Conservation (phyloP, 2,329 filamentous ascomycete genomes). For the Monosporascus cannonballus region DNA sequence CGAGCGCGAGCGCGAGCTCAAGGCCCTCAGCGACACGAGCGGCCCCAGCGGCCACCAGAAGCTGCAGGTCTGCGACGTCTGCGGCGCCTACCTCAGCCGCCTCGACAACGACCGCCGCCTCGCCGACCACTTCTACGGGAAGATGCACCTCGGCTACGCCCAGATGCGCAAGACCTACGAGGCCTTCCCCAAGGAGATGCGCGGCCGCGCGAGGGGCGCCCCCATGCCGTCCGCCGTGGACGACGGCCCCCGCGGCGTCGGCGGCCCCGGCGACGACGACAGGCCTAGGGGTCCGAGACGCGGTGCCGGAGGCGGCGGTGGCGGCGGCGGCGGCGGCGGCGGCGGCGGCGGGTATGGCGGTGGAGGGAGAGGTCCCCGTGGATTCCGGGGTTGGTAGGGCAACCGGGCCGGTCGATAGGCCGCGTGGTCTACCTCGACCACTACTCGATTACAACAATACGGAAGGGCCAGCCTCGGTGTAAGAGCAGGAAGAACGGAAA, state of each 20-base stretch:
- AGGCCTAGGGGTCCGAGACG: conserved; percentile 46
- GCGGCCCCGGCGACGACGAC: conserved; percentile 34
- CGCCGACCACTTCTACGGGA: conserved; percentile 97
- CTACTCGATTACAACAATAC: no score
- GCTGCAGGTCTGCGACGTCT: conserved; percentile 96
- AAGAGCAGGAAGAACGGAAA: no score
- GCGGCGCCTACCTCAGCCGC: conserved; percentile 85
- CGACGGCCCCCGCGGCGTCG: conserved; percentile 37
- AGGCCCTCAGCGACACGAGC: conserved; percentile 82
- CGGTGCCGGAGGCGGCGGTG: conserved; percentile 48
- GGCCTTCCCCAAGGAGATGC: conserved; percentile 78
- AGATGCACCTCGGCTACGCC: conserved; percentile 98
- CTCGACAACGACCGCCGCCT: conserved; percentile 91
- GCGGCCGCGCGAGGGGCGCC: conserved; percentile 58
- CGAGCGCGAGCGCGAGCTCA: conserved; percentile 81
- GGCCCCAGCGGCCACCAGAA: conserved; percentile 96
- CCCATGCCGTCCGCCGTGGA: conserved; percentile 44
- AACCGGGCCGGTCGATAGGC: background rate
- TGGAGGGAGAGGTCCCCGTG: conserved; percentile 29
- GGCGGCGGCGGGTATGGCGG: conserved; percentile 34
- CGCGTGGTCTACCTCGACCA: no score
- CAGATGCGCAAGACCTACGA: conserved; percentile 96
- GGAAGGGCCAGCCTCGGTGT: no score
- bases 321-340: no score
- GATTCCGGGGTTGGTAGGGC: conserved; percentile 43